Base-by-base conservation (phyloP, 2,329 filamentous ascomycete genomes). In the Chaetomium strumarium region DNA sequence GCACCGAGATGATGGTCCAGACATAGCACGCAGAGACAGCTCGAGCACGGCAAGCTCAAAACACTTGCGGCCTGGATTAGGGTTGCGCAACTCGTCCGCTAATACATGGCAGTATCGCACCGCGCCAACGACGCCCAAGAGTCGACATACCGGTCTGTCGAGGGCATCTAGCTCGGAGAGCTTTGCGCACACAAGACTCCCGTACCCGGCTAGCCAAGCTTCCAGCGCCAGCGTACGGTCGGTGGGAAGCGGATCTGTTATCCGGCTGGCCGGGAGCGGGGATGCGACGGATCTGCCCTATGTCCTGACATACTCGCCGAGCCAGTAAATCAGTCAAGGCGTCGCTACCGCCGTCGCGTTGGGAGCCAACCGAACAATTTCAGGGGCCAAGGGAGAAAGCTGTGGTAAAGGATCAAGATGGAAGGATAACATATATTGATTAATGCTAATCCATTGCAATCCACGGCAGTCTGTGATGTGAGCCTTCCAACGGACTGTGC, bases 101-200 rank as follows among this genome's bases (percentile, higher is more conserved):
- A 68, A 68, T 24, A 73, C 71, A 8, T 71, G 73, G 69, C 68
- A 72, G 19, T 80, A 75, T 58, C 69, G 72, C 48, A 80, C 77
- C 7, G 77, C 77, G 14, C 77, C 78, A 0, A 78, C 75, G n/a
- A 80, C 77, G 24, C 72, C 76, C 7, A 71, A 69, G 41, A 78
- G 75, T 53, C 71, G 67, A 11, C 65, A 60, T 14, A 66, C 68
- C n/a, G 68, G 62, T n/a, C 45, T 70, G 16, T 72, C 72, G 17
- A 67, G 67, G 29, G 60, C 60, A 5, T 61, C 62, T 5, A 68
- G 55, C 39, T 58, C 54, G 30, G 56, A 61, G 39, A 74, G 67
- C 54, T 72, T 78, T 51, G 69, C 75, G 30, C 72, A 71, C 61
- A 70, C 70, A 2, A 67, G 72, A 17, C 68, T 62, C 13, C 68